phyloP scores from a whole-genome alignment of 2,329 filamentous ascomycete species.

The Cercospora sojina region DNA sequence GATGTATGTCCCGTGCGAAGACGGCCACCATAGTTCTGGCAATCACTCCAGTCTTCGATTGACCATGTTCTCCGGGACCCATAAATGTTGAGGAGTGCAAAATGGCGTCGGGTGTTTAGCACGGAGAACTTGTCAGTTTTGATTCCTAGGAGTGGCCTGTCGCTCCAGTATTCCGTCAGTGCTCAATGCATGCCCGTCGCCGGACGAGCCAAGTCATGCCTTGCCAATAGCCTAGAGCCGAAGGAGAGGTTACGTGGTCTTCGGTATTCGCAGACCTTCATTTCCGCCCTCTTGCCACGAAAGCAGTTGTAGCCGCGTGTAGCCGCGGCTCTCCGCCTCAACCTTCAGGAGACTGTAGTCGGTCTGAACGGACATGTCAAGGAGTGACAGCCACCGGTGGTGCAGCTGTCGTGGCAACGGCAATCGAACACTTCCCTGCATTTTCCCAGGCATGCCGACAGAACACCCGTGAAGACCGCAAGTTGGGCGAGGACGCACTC shows the following conservation, averaged over 20 bases:
- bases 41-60: too few relatives aligned
- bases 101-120: too few relatives aligned
- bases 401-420: constrained; percentile 1
- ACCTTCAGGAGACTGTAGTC: neutral
- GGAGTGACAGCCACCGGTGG: neutral
- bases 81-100: too few relatives aligned
- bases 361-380: neutral
- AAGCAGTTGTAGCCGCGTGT: neutral
- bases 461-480: neutral
- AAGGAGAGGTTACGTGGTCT: neutral
- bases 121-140: too few relatives aligned
- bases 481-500: neutral
- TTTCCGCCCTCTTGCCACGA: neutral
- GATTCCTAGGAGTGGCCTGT: too few relatives aligned
- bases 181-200: too few relatives aligned
- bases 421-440: neutral
- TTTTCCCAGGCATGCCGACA: neutral
- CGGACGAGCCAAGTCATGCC: neutral
- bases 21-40: too few relatives aligned
- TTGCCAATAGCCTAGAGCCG: neutral
- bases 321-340: neutral
- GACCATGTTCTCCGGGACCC: too few relatives aligned
- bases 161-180: too few relatives aligned
- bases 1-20: too few relatives aligned
- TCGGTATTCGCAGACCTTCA: neutral